Evolutionary conservation across 1,139 yeast genomes (phyloP), one percentile per base, ranked within the genome.

Genomic region (Scheffersomyces segobiensis): DNA sequence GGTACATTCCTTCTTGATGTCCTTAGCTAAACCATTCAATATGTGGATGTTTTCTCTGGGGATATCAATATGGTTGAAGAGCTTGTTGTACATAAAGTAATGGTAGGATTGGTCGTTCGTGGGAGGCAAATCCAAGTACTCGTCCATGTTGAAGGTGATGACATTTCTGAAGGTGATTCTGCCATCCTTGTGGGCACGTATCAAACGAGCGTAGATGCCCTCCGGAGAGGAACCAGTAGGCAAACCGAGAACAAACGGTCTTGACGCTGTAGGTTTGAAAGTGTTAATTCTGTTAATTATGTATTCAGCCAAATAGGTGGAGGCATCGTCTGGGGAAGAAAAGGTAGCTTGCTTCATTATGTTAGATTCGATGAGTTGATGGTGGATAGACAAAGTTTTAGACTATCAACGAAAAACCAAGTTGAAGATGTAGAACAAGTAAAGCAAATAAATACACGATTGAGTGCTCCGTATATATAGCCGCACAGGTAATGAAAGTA

Each of bases 211-310:
- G 66, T 86, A 86, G 7, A 86, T 83, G 3, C 83, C 85, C 66
- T 85, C 88, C 14, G 89, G 89, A 3, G 88, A 84, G 5, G 89
- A 85, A 1, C 90, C 89, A 1, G 90, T 86, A 46, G 89, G 89
- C 55, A 86, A 79, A 0, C 89, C 90, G 54, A 86, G 68, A 1
- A 86, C 87, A 69, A 84, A 86, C 5, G 89, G 89, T 55, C 71
- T 77, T 1, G 69, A 61, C 2, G 81, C 64, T 17, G 87, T 77
- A 14, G 89, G 88, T 2, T 62, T 66, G 62, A 84, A 85, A 1
- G 64, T 68, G 62, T 76, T 82, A 69, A 86, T 85, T 57, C 70
- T 72, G 56, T 69, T 62, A 46, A 83, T 76, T 54, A 86, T 82
- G 67, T 81, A 75, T 53, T 77, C 75, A 24, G 88, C 88, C 57